Evolutionary conservation across 2,329 filamentous ascomycete genomes (phyloP).

Genomic region (Dryadomyces quercus-mongolicae): DNA sequence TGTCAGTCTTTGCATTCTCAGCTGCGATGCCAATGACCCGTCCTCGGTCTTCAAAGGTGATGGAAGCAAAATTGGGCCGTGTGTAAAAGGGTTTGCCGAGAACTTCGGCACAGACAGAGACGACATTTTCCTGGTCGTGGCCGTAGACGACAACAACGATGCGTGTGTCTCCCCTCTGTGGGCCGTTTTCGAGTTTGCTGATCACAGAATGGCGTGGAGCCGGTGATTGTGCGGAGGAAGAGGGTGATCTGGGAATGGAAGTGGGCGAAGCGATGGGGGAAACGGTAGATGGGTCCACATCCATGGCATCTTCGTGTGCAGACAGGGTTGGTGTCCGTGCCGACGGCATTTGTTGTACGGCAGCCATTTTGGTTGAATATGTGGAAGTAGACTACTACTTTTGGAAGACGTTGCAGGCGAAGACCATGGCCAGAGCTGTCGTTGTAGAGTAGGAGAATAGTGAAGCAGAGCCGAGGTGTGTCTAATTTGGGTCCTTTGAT

Average conservation of each 20-base stretch:
- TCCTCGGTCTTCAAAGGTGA: slow-evolving; percentile 42
- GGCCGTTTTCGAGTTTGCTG: slow-evolving; percentile 31
- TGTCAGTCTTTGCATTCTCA: slow-evolving; percentile 41
- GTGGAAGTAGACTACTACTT: background rate
- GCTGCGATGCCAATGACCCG: slow-evolving; percentile 57
- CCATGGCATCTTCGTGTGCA: slow-evolving; percentile 20
- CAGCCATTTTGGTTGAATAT: slow-evolving; percentile 10
- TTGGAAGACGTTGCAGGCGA: background rate
- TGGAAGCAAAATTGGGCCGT: slow-evolving; percentile 40
- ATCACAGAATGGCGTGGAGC: slow-evolving; percentile 19
- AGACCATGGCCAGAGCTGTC: too few species aligned
- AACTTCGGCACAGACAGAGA: slow-evolving; percentile 65
- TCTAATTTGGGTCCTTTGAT: too few species aligned
- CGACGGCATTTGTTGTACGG: slow-evolving; percentile 16
- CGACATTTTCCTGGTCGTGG: slow-evolving; percentile 59
- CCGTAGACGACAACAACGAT: slow-evolving; percentile 59
- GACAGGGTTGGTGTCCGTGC: slow-evolving; percentile 3
- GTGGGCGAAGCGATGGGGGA: background rate
- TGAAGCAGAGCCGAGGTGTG: too few species aligned
- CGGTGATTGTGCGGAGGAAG: slow-evolving; percentile 7
- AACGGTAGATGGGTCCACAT: slow-evolving; percentile 17
- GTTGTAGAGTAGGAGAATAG: too few species aligned
- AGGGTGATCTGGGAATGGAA: background rate
- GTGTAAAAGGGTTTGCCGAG: slow-evolving; percentile 60
- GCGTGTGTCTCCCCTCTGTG: slow-evolving; percentile 41